Evolutionary conservation across 2,329 filamentous ascomycete species (phyloP).

Genomic region (Podosphaera aphanis): DNA sequence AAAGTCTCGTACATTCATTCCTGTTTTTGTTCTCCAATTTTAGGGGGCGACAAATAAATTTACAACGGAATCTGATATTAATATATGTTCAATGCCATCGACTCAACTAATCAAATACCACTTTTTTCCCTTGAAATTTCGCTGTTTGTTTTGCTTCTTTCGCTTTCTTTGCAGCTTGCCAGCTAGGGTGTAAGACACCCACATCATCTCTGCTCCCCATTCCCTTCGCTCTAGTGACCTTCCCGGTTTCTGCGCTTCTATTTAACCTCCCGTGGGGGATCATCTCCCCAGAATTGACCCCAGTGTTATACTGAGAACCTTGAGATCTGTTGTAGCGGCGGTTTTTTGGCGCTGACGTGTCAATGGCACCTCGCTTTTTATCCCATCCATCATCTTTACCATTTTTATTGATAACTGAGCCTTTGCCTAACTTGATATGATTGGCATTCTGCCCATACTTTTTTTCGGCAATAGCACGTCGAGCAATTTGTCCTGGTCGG

Average conservation of each 20-base stretch:
- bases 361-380: slow-evolving; percentile 27
- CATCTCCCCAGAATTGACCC: slow-evolving; percentile 7
- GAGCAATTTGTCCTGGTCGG: slow-evolving; percentile 50
- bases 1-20: too few species aligned
- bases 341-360: not conserved
- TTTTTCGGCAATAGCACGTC: slow-evolving; percentile 58
- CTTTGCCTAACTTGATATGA: slow-evolving; percentile 13
- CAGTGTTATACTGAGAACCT: not conserved
- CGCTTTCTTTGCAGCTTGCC: slow-evolving; percentile 31
- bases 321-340: not conserved
- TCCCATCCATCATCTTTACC: slow-evolving; percentile 33
- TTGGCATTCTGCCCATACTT: slow-evolving; percentile 47
- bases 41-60: too few species aligned
- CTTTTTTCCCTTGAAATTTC: slow-evolving; percentile 32
- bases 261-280: slow-evolving; percentile 1
- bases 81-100: too few species aligned
- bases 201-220: slow-evolving; percentile 23
- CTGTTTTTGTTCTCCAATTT: too few species aligned
- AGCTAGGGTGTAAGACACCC: slow-evolving; percentile 36
- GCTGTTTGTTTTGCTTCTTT: slow-evolving; percentile 31
- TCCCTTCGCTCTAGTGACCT: not conserved
- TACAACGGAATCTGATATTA: too few species aligned
- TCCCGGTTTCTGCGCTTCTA: not conserved
- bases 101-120: slow-evolving; percentile 25
- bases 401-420: slow-evolving; percentile 3